These are phyloP conservation scores for Phaeosphaeria sp. DNA, from an alignment of 2,329 filamentous ascomycete species.

Conservation along the genomic window DNA sequence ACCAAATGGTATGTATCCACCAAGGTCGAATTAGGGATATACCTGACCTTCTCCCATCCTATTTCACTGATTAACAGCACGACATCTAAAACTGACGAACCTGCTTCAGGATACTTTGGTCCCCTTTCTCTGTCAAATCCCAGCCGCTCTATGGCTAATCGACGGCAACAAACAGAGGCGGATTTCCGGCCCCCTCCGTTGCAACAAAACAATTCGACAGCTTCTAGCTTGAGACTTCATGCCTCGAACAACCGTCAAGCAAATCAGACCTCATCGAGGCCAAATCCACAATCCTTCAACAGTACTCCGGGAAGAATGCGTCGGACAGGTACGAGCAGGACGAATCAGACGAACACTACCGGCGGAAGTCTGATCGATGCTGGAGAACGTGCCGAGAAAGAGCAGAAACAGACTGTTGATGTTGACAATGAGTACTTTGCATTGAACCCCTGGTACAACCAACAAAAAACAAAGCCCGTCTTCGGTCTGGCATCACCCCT, in stretches of 20 bases:
- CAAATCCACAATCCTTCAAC: neutral
- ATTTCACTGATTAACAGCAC: neutral
- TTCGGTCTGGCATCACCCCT: slow-evolving; percentile 63
- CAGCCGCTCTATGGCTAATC: slow-evolving; percentile 17
- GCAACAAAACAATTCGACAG: slow-evolving; percentile 7
- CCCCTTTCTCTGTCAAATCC: slow-evolving; percentile 2
- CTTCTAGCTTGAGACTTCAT: neutral
- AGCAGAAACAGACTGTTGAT: slow-evolving; percentile 32
- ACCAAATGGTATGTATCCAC: slow-evolving; percentile 8
- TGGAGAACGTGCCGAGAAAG: slow-evolving; percentile 31
- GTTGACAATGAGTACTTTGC: slow-evolving; percentile 62
- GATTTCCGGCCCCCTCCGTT: slow-evolving; percentile 15
- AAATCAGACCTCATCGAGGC: neutral
- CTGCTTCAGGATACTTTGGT: neutral
- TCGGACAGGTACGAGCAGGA: slow-evolving; percentile 10
- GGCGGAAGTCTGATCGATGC: slow-evolving; percentile 11
- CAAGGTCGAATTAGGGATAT: neutral
- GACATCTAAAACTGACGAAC: neutral
- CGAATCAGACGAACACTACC: slow-evolving; percentile 14
- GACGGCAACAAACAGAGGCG: slow-evolving; percentile 22
- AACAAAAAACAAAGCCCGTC: slow-evolving; percentile 59
- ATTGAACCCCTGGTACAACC: slow-evolving; percentile 63
- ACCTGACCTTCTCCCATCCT: neutral
- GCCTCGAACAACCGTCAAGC: neutral
- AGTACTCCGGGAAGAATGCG: slow-evolving; percentile 10